phyloP scores from a whole-genome alignment of 208 protist genomes.

The Trypanosoma theileri region DNA sequence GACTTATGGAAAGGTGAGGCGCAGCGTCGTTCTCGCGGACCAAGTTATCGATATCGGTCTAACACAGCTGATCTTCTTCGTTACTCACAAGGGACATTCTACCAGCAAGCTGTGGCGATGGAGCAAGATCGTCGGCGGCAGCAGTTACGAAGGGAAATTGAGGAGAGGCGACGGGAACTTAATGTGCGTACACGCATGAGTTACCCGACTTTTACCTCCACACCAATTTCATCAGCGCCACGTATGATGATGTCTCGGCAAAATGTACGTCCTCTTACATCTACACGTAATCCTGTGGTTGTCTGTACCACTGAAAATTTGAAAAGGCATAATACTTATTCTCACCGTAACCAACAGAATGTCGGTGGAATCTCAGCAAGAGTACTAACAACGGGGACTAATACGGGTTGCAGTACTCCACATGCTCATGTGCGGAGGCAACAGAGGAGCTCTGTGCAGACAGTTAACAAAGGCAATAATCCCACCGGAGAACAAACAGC shows the following conservation, averaged over 20 bases:
- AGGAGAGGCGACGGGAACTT: slow-evolving; percentile 48
- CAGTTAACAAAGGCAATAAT: no score
- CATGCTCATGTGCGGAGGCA: no score
- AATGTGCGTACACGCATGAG: slow-evolving; percentile 13
- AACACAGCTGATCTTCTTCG: slow-evolving; percentile 80
- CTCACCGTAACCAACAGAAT: slow-evolving; percentile 5
- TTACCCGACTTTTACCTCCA: background rate
- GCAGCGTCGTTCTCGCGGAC: background rate
- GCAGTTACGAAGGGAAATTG: slow-evolving; percentile 66
- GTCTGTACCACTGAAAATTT: background rate
- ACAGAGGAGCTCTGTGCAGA: no score
- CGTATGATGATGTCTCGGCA: background rate
- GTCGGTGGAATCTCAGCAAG: background rate
- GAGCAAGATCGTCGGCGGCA: slow-evolving; percentile 62
- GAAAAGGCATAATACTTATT: no score
- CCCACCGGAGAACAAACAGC: no score
- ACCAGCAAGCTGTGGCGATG: slow-evolving; percentile 43
- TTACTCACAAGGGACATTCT: slow-evolving; percentile 39
- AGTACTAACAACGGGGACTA: background rate
- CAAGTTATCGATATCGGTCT: slow-evolving; percentile 21
- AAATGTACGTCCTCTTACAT: background rate
- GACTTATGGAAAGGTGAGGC: slow-evolving; percentile 11
- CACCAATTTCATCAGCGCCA: background rate
- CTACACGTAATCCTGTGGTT: background rate
- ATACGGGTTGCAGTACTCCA: no score